Evolutionary conservation across 2,329 filamentous ascomycete species (phyloP), one percentile per base, ranked within the genome.

Genomic region (Paradendryphiella salina): DNA sequence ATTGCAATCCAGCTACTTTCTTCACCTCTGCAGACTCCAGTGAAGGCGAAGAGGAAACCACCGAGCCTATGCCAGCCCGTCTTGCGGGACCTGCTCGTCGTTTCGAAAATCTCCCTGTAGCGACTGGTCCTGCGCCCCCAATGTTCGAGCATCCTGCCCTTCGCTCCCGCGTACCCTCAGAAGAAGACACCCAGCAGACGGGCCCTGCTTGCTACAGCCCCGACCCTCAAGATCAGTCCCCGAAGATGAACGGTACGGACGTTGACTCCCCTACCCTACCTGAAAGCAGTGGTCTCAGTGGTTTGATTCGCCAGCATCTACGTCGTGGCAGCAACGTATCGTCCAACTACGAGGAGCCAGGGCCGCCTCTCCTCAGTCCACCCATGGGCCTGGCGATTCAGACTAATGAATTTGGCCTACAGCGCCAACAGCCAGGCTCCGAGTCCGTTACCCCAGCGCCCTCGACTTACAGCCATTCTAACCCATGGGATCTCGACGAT

Each of bases 281-380:
- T 0, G 78, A 78, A 13, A 76, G 76, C 31, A 59, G 70, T 14
- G 90, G 89, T 1, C 78, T 96, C 13, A 93, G 87, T 64, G 88
- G 88, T 1, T 82, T 96, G 78, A 86, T 96, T 37, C 85, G 88
- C 26, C 87, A 92, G 55, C 94, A 97, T 76, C 76, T 97, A 33
- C 85, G 94, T 42, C 85, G 85, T 28, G 85, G 87, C 57, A 97
- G 93, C 74, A 87, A 86, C 51, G 82, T 85, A 11, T 97, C 93
- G 0, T 95, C 90, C 0, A 80, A 94, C 20, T 90, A 90, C 46
- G 73, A 62, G 14, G 69, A 71, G 23, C 49, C 52, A 31, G 66
- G 72, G 21, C 66, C 73, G 60, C 52, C 61, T 23, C 32, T 65
- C 15, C 84, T 82, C 20, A 75, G 75, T 48, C 75, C 73, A 18